phyloP scores from a whole-genome alignment of 805 yeast species.

The Kuraishia floccosa region DNA sequence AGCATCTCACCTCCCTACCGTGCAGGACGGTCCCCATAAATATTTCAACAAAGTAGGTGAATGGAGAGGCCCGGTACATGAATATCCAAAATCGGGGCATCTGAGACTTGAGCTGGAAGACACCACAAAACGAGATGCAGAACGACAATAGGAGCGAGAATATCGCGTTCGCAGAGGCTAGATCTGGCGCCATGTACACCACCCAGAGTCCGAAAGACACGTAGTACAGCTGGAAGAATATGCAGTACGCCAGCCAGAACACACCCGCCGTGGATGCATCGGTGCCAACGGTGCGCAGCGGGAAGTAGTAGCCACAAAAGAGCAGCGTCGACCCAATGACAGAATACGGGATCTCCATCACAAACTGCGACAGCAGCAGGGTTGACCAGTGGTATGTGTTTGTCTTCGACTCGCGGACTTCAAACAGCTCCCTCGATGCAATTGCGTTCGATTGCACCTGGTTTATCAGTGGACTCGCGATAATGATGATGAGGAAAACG shows the following conservation, averaged over 20 bases:
- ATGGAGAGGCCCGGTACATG: constrained; percentile 33
- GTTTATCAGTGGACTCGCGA: constrained; percentile 45
- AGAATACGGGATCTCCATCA: constrained; percentile 47
- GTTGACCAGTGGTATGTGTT: constrained; percentile 57
- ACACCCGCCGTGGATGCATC: constrained; percentile 23
- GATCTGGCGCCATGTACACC: constrained; percentile 30
- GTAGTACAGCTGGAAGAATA: constrained; percentile 17
- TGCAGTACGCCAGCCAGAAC: constrained; percentile 19
- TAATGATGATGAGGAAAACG: constrained; percentile 41
- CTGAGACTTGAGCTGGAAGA: constrained; percentile 27
- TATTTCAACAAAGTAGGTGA: constrained; percentile 36
- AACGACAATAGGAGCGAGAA: constrained; percentile 23
- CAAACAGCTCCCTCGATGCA: constrained; percentile 41
- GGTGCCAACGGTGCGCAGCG: constrained; percentile 14
- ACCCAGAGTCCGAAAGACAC: constrained; percentile 25
- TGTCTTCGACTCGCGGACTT: constrained; percentile 51
- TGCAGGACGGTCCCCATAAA: constrained; percentile 28
- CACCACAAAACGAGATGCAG: constrained; percentile 24
- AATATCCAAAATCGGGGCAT: constrained; percentile 40
- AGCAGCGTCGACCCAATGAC: constrained; percentile 28
- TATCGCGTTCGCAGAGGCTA: constrained; percentile 28
- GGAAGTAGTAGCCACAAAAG: constrained; percentile 2
- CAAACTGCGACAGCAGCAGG: constrained; percentile 34
- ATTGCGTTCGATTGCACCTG: constrained; percentile 48
- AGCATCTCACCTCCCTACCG: constrained; percentile 23